Evolutionary conservation across 2,329 filamentous ascomycete species (phyloP).

Genomic region (Sclerotinia minor): DNA sequence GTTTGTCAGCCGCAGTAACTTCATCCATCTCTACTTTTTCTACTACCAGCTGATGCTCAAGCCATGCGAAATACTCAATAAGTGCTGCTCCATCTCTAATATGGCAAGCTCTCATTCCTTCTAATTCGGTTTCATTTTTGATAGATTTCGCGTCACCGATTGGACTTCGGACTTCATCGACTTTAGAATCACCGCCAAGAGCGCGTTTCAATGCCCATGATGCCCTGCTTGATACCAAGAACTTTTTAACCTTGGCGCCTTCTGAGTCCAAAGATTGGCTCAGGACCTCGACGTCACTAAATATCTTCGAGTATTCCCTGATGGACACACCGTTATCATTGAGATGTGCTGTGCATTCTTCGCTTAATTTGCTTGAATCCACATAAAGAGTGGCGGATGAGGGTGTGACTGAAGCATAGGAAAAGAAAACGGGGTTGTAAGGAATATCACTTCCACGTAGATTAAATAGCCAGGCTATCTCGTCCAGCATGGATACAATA

Average conservation of each 20-base stretch:
- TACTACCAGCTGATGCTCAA: conserved; percentile 80
- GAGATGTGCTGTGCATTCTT: conserved; percentile 69
- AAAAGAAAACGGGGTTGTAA: conserved; percentile 98
- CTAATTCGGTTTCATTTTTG: conserved; percentile 86
- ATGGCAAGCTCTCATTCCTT: conserved; percentile 93
- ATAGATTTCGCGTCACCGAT: conserved; percentile 89
- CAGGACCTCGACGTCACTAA: conserved; percentile 71
- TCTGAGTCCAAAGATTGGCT: conserved; percentile 48
- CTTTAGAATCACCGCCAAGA: conserved; percentile 79
- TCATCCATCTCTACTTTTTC: conserved; percentile 79
- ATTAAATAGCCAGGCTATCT: conserved; percentile 99
- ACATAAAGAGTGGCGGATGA: conserved; percentile 78
- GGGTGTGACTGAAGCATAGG: conserved; percentile 85
- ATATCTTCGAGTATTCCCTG: conserved; percentile 80
- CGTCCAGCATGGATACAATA: conserved; percentile 91
- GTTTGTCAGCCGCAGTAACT: conserved; percentile 85
- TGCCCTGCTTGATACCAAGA: conserved; percentile 81
- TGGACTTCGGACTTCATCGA: conserved; percentile 84
- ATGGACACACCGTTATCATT: conserved; percentile 67
- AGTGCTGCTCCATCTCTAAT: conserved; percentile 89
- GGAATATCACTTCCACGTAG: conserved; percentile 91
- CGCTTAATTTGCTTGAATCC: conserved; percentile 73
- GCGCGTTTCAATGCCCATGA: conserved; percentile 91
- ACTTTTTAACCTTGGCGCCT: conserved; percentile 55
- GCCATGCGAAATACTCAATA: conserved; percentile 92